Evolutionary conservation across 192 early-diverging fungal genomes (phyloP).

Genomic region (Coemansia aciculifera): DNA sequence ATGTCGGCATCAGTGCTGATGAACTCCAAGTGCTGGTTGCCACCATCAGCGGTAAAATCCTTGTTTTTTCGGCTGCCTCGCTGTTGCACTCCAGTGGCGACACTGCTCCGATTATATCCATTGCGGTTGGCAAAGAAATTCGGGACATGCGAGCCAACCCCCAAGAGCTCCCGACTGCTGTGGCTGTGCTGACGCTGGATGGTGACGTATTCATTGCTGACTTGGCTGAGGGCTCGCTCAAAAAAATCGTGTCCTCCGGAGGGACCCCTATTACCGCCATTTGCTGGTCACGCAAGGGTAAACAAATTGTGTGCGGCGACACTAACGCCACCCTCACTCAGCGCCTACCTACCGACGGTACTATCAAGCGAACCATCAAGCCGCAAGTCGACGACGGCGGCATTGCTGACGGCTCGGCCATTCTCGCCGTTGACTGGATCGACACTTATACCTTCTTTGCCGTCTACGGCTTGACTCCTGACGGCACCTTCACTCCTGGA

Average conservation of each 20-base stretch:
- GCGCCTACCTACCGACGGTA: slow-evolving; percentile 61
- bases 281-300: slow-evolving; percentile 88
- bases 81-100: slow-evolving; percentile 26
- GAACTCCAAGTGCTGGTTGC: slow-evolving; percentile 33
- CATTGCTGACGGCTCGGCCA: slow-evolving; percentile 42
- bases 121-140: slow-evolving; percentile 53
- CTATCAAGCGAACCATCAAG: slow-evolving; percentile 57
- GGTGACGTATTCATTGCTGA: slow-evolving; percentile 52
- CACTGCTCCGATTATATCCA: slow-evolving; percentile 35
- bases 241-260: slow-evolving; percentile 31
- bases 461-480: slow-evolving; percentile 60
- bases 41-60: slow-evolving; percentile 17
- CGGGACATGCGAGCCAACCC: slow-evolving; percentile 68
- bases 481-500: slow-evolving; percentile 18
- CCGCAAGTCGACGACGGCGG: slow-evolving; percentile 46
- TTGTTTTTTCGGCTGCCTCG: slow-evolving; percentile 25
- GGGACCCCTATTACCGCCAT: slow-evolving; percentile 54
- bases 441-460: slow-evolving; percentile 70
- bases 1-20: slow-evolving; percentile 31
- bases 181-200: slow-evolving; percentile 57
- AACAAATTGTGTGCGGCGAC: slow-evolving; percentile 80
- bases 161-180: slow-evolving; percentile 43
- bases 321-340: slow-evolving; percentile 61
- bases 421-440: slow-evolving; percentile 73
- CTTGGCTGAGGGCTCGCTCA: slow-evolving; percentile 21